A percentile compares a stretch with the other conserved stretches of the same genome.
phyloP scores from a whole-genome alignment of 1,284 basidiomycete species.

The Papiliotrema laurentii region DNA sequence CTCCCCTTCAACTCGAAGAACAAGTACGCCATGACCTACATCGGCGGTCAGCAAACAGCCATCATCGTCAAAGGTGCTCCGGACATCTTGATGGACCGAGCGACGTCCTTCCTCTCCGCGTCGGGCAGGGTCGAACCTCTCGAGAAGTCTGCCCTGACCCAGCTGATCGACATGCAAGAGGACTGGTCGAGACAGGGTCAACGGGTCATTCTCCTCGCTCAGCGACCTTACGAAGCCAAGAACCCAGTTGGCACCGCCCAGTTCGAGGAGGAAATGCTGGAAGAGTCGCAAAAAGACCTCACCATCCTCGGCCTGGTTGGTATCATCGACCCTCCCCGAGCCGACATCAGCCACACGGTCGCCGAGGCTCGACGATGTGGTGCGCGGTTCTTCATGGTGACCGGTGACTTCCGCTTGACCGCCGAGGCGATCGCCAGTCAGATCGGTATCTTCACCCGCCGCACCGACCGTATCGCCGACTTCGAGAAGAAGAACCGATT shows the following conservation, averaged over 20 bases:
- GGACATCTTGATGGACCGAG: slow-evolving; percentile 53
- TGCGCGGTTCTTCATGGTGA: slow-evolving; percentile 61
- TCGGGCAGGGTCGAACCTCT: slow-evolving; percentile 45
- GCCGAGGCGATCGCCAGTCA: slow-evolving; percentile 54
- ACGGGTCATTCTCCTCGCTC: slow-evolving; percentile 45
- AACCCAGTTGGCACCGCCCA: neutral
- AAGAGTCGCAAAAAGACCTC: slow-evolving; percentile 38
- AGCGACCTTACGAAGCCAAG: neutral
- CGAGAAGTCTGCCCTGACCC: slow-evolving; percentile 18
- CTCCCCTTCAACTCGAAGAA: slow-evolving; percentile 59
- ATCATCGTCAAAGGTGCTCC: slow-evolving; percentile 51
- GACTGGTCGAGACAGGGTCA: slow-evolving; percentile 55
- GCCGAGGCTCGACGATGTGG: slow-evolving; percentile 55
- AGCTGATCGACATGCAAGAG: slow-evolving; percentile 47
- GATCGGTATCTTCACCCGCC: slow-evolving; percentile 55
- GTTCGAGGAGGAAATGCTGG: slow-evolving; percentile 1
- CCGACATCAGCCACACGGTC: slow-evolving; percentile 54
- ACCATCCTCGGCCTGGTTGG: slow-evolving; percentile 58
- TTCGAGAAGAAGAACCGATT: slow-evolving; percentile 17
- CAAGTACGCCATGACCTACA: slow-evolving; percentile 56
- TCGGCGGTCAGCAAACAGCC: neutral
- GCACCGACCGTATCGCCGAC: slow-evolving; percentile 3
- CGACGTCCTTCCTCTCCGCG: slow-evolving; percentile 41
- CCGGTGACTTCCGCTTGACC: slow-evolving; percentile 53
- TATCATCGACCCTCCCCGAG: slow-evolving; percentile 57